These are phyloP conservation scores for Trypanosomatidae sp. DNA, from an alignment of 208 protist genomes.

Conservation along the genomic window DNA sequence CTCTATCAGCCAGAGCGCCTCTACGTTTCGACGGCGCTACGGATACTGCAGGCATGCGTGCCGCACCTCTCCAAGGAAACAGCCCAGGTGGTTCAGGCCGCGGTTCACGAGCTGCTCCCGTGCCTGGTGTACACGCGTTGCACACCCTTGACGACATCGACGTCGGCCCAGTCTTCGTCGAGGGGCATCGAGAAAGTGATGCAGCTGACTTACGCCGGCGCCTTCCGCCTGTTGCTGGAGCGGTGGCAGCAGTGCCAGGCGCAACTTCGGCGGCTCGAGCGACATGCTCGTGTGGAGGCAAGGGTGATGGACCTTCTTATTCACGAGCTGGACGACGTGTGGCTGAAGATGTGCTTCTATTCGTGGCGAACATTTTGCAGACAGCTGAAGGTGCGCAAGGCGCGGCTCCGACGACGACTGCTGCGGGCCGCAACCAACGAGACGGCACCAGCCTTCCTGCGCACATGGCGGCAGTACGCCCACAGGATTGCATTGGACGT, in stretches of 20 bases:
- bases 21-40: constrained; percentile 68
- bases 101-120: constrained; percentile 77
- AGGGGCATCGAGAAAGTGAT: constrained; percentile 8
- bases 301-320: constrained; percentile 78
- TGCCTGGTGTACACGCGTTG: constrained; percentile 75
- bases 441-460: constrained; percentile 52
- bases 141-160: constrained; percentile 1
- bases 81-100: constrained; percentile 48
- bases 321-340: constrained; percentile 64
- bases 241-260: constrained; percentile 50
- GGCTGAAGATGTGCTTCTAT: constrained; percentile 85
- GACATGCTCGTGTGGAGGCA: constrained; percentile 44
- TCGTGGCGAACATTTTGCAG: constrained; percentile 74
- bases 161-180: background rate
- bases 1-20: constrained; percentile 52
- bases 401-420: constrained; percentile 56
- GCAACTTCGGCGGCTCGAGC: constrained; percentile 35
- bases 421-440: constrained; percentile 41
- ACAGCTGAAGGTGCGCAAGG: constrained; percentile 52
- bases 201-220: constrained; percentile 60
- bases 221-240: constrained; percentile 58
- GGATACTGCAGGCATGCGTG: constrained; percentile 69
- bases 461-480: constrained; percentile 74
- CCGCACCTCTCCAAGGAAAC: constrained; percentile 40
- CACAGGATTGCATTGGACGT: constrained; percentile 63